Evolutionary conservation across 2,329 filamentous ascomycete species (phyloP).

Genomic region (Chrysoporthe cubensis): DNA sequence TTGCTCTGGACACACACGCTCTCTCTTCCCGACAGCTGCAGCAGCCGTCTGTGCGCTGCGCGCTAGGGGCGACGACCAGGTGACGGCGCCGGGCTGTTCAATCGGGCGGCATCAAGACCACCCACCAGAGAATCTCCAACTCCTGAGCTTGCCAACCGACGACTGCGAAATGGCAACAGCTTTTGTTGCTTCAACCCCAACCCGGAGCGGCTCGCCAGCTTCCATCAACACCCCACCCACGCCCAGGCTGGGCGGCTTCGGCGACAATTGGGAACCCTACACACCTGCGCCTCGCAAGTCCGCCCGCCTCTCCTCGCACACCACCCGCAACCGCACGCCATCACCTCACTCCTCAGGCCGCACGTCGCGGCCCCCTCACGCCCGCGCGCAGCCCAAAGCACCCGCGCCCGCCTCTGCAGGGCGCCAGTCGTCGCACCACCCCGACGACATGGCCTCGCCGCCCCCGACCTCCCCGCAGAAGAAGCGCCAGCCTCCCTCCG

Average conservation of each 20-base stretch:
- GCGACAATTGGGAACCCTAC: conserved; percentile 74
- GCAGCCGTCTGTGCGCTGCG: neutral
- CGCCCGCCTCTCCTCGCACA: conserved; percentile 64
- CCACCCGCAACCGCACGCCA: conserved; percentile 56
- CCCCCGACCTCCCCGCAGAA: conserved; percentile 55
- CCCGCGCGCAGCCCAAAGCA: conserved; percentile 36
- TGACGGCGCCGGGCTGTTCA: neutral
- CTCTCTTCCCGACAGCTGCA: conserved; percentile 27
- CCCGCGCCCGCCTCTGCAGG: conserved; percentile 26
- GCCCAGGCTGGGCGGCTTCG: conserved; percentile 69
- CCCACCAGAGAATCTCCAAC: neutral
- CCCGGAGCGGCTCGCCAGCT: conserved; percentile 50
- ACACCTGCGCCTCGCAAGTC: conserved; percentile 66
- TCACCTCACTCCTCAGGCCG: conserved; percentile 49
- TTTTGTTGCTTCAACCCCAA: conserved; percentile 57
- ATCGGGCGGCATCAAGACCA: neutral
- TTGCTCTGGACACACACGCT: neutral
- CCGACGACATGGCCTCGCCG: conserved; percentile 21
- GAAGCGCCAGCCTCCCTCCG: conserved; percentile 52
- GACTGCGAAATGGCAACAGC: conserved; percentile 19
- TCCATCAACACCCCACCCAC: conserved; percentile 69
- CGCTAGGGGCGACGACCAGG: neutral
- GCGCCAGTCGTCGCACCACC: conserved; percentile 43
- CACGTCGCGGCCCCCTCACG: conserved; percentile 33
- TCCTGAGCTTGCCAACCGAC: neutral